Conservation (phyloP, 306 rosid genomes). For the Rosa chinensis region DNA sequence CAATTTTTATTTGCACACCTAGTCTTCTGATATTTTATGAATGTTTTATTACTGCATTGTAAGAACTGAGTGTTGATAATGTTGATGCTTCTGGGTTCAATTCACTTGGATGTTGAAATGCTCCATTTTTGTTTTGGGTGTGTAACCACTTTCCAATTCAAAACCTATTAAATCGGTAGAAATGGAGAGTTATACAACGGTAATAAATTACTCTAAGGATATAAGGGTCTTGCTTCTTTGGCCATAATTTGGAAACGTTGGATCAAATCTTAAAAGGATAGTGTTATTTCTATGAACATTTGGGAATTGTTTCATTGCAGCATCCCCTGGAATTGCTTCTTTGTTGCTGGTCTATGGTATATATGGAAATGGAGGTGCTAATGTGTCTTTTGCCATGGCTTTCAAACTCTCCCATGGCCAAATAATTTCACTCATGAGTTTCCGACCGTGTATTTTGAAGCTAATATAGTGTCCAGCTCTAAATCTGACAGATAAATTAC, state of each 20-base stretch:
- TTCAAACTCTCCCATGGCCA: too few species aligned
- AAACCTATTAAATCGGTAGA: not conserved
- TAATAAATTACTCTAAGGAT: not conserved
- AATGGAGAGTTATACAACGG: not conserved
- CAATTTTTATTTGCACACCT: not conserved
- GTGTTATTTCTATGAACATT: not conserved
- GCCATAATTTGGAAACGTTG: not conserved
- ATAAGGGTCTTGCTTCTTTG: not conserved
- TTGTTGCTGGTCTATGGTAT: not conserved
- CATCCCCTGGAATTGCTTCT: too few species aligned
- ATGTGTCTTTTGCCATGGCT: too few species aligned
- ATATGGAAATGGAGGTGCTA: too few species aligned
- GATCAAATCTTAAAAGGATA: not conserved
- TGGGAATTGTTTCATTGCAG: not conserved
- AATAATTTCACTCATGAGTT: too few species aligned
- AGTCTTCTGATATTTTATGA: not conserved
- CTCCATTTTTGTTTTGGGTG: not conserved
- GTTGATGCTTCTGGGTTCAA: not conserved
- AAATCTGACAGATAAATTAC: not conserved
- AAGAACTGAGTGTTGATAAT: not conserved
- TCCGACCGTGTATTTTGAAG: too few species aligned
- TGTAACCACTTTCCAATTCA: not conserved
- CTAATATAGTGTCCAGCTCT: not conserved
- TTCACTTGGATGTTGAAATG: not conserved
- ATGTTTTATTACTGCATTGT: not conserved